phyloP scores from a whole-genome alignment of 208 protist genomes.

The Crithidia fasciculata region DNA sequence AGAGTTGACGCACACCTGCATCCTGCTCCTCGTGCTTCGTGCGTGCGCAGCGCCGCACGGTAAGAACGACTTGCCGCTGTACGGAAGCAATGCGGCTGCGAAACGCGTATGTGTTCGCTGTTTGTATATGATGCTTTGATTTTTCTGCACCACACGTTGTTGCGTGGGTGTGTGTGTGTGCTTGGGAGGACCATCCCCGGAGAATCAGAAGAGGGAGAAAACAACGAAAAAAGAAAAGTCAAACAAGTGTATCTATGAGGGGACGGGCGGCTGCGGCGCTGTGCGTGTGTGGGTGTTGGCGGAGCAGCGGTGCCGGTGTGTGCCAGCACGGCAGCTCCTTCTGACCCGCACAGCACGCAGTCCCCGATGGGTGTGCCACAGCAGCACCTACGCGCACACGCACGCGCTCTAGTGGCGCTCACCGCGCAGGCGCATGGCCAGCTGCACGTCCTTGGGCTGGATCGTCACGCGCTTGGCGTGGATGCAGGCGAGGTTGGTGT shows the following conservation, averaged over 20 bases:
- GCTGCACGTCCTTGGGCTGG: slow-evolving; percentile 69
- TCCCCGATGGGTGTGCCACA: neutral
- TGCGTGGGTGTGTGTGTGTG: neutral
- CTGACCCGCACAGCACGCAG: neutral
- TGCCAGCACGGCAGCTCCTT: neutral
- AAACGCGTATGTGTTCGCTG: neutral
- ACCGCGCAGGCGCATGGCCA: neutral
- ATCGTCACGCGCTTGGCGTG: slow-evolving; percentile 90
- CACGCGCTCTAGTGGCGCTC: neutral
- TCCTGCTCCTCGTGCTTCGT: no score
- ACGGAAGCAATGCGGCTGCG: no score
- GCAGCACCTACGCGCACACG: neutral
- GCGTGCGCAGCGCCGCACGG: no score
- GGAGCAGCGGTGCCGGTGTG: neutral
- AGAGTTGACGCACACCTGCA: no score
- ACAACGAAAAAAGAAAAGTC: neutral
- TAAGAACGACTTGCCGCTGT: no score
- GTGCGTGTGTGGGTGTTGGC: neutral
- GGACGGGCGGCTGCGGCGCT: neutral
- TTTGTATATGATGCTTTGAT: neutral
- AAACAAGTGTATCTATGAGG: slow-evolving; percentile 15
- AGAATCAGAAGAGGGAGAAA: neutral
- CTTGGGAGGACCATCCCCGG: slow-evolving; percentile 4
- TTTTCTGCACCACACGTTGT: neutral
- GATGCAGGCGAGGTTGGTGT: slow-evolving; percentile 90